These are phyloP conservation scores for Auxenochlorella protothecoides DNA, from an alignment of 139 green algal species.

Conservation along the genomic window DNA sequence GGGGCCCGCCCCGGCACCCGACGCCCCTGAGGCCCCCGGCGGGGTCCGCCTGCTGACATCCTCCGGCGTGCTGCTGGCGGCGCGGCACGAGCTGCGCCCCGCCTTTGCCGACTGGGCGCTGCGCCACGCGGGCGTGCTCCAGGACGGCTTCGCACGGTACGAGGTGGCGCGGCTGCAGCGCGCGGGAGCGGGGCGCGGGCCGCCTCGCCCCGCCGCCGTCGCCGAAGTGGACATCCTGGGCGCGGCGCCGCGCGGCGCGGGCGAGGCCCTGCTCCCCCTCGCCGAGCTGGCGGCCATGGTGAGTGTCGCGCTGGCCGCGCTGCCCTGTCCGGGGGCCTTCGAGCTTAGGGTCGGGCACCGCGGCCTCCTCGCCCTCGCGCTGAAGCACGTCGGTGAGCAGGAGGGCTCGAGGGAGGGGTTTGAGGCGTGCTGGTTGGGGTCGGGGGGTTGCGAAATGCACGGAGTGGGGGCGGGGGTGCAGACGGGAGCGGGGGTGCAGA, in stretches of 20 bases:
- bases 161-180: slow-evolving; percentile 42
- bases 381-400: slow-evolving; percentile 2
- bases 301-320: too few relatives aligned
- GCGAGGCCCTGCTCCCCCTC: too few relatives aligned
- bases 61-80: slow-evolving; percentile 21
- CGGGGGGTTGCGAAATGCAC: too few relatives aligned
- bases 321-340: slow-evolving; percentile 1
- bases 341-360: slow-evolving; percentile 30
- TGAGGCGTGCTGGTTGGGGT: too few relatives aligned
- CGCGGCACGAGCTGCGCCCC: slow-evolving; percentile 52
- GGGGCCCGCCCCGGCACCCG: too few relatives aligned
- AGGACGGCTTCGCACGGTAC: slow-evolving; percentile 47
- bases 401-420: too few relatives aligned
- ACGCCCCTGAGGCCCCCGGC: too few relatives aligned
- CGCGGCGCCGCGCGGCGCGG: too few relatives aligned
- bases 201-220: slow-evolving; percentile 44
- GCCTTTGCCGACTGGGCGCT: slow-evolving; percentile 61
- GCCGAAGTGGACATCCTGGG: slow-evolving; percentile 51
- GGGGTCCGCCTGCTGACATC: neutral
- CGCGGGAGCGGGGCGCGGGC: slow-evolving; percentile 11
- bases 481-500: too few relatives aligned
- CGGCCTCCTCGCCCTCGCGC: slow-evolving; percentile 10
- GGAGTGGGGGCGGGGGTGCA: too few relatives aligned
- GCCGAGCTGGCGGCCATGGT: too few relatives aligned
- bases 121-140: slow-evolving; percentile 18